Base-by-base conservation (phyloP, 768 basidiomycete species). In the Atractiella rhizophila region DNA sequence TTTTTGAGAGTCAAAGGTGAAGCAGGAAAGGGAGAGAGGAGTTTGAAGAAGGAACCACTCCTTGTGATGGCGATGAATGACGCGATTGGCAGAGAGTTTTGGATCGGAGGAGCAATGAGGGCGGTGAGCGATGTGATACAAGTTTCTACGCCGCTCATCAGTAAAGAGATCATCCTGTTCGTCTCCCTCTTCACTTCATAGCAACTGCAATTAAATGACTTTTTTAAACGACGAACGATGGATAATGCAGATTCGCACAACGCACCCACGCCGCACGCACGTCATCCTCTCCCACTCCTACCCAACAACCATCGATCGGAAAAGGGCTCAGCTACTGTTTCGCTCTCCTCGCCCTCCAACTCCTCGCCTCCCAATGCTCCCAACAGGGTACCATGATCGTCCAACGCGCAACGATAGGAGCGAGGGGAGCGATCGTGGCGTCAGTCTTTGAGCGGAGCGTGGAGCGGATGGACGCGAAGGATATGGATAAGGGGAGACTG, bases 401-500 rank as follows among this genome's bases (percentile, higher is more conserved):
- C n/a, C n/a, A n/a, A n/a, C n/a, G n/a, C n/a, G n/a, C n/a, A n/a
- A n/a, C n/a, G n/a, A n/a, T n/a, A n/a, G n/a, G n/a, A n/a, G n/a
- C n/a, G n/a, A n/a, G n/a, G n/a, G n/a, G n/a, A n/a, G n/a, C n/a
- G n/a, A n/a, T n/a, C n/a, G n/a, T n/a, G n/a, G n/a, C n/a, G n/a
- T n/a, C n/a, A n/a, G n/a, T n/a, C n/a, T n/a, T n/a, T n/a, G n/a
- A n/a, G n/a, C n/a, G n/a, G n/a, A n/a, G n/a, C n/a, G n/a, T n/a
- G n/a, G n/a, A n/a, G n/a, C n/a, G n/a, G n/a, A n/a, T n/a, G n/a
- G n/a, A n/a, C n/a, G n/a, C n/a, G n/a, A n/a, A n/a, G n/a, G n/a
- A n/a, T n/a, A n/a, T n/a, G n/a, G n/a, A n/a, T n/a, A 91, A 81
- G 52, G 86, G 83, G 18, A 76, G 76, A 54, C 68, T 91, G 10